phyloP scores from a whole-genome alignment of 176 grass and related monocot species.

The Olyra latifolia region DNA sequence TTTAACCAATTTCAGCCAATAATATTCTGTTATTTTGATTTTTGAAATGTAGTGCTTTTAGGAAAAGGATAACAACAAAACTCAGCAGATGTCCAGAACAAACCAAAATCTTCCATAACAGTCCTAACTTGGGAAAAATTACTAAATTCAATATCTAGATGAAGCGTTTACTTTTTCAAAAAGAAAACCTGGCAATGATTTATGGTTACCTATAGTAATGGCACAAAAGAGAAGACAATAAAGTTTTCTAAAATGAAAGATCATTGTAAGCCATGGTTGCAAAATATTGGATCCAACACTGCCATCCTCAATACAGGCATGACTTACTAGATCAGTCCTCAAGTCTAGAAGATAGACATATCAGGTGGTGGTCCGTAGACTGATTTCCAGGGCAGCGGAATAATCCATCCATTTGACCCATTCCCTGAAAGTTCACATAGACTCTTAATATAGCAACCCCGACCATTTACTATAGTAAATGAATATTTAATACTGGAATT shows the following conservation, averaged over 20 bases:
- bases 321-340: constrained; percentile 36
- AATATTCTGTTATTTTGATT: neutral
- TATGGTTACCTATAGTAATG: neutral
- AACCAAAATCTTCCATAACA: neutral
- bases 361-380: constrained; percentile 91
- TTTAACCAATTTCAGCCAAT: neutral
- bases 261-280: neutral
- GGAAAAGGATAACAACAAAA: neutral
- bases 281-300: neutral
- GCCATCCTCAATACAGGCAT: neutral
- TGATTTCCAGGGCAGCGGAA: constrained; percentile 92
- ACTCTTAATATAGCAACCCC: constrained; percentile 3
- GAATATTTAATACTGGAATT: constrained; percentile 10
- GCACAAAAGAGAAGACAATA: constrained; percentile 1
- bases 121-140: neutral
- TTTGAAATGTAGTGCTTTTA: neutral
- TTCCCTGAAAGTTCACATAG: constrained; percentile 50
- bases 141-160: neutral
- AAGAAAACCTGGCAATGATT: neutral
- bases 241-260: neutral
- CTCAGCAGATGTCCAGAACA: neutral
- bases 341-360: constrained; percentile 70
- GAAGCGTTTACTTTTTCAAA: neutral
- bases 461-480: constrained; percentile 17
- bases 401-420: constrained; percentile 59